Evolutionary conservation across 164 flowering plant genomes (phyloP), one percentile per base, ranked within the genome.

Genomic region (Nymphaea colorata): DNA sequence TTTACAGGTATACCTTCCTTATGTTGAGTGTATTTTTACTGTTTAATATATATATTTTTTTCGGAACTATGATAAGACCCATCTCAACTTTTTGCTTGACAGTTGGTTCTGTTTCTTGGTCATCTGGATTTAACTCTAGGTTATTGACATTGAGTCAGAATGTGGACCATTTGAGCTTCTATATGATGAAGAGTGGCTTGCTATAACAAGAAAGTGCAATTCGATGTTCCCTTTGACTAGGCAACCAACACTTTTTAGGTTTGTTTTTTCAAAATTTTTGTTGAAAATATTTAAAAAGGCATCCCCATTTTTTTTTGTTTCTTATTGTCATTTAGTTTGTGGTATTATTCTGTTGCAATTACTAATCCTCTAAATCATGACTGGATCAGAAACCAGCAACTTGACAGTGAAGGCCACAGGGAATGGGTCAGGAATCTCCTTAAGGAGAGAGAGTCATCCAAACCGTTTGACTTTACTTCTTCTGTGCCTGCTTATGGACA

Each of bases 101-200:
- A 5, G 2, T 61, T 61, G 5, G 6, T 61, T 61, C 53, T 11
- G 16, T 71, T 17, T 55, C 43, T 51, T 51, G 7, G 12, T 47
- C 12, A 12, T 47, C 11, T 7, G 55, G 12, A 47, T 47, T 47
- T 51, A n/a, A 25, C 69, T 18, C 47, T 66, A 94, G 99, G 70
- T 94, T 76, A 47, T 92, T 73, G 99, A 92, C 65, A 79, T 88
- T 72, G 88, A 88, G 73, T 84, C 96, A 3, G 92, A 66, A 59
- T 86, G 87, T 17, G 96, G 96, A 65, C 96, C 98, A 15, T 78
- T 76, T 80, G 92, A 90, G 74, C 80, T 94, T 71, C 83, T 78
- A 53, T 91, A 88, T 80, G 99, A 94, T 77, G 99, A 94, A 81
- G 98, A 94, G 71, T 94, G 99, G 99, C 79, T 94, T 25, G 89